Base-by-base conservation (phyloP, 2,329 filamentous ascomycete genomes). In the Colletotrichum lentis region DNA sequence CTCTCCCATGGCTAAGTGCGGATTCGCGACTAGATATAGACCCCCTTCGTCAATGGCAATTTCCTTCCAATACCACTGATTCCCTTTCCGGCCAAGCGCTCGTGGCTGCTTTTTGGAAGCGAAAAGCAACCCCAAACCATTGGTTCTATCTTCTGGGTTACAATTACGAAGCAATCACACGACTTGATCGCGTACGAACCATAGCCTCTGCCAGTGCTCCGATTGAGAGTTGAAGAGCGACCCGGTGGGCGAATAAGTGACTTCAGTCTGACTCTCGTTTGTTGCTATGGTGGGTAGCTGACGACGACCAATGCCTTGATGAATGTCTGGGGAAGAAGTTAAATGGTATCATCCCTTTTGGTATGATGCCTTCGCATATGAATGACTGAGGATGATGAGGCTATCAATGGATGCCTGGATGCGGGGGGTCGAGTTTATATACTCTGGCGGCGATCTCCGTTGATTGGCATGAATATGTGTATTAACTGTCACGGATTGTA, bases 41-140 rank as follows among this genome's bases (percentile, higher is more conserved):
- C 18, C 31, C 12, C n/a, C 43, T 10, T 58, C 27, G 41, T 35
- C 18, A 53, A 20, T 5, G 2, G 27, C 20, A 35, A 59, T 41
- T 41, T 37, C 44, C 57, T 55, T 41, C 24, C 14, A 18, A 20
- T 3, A 8, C 11, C 3, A 3, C 31, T 60, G 57, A 35, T 31
- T 16, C 35, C 57, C n/a, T 11, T 60, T 50, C 35, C 24, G 35
- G 57, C 11, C 57, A 60, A 60, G 46, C 31, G 47, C 22, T 60
- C 46, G 18, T 31, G 22, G n/a, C 11, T 60, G 46, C 31, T 7
- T 60, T 50, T 60, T 60, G 47, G 11, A 27, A 31, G 22, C 39
- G 39, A 43, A 43, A 31, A 18, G 18, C 50, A 44, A 41, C 11
- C 2, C 46, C 20, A 43, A 27, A 11, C 11, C 10, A 14, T 18